phyloP scores from a whole-genome alignment of 2,329 filamentous ascomycete species.

The Neonectria coccinea region DNA sequence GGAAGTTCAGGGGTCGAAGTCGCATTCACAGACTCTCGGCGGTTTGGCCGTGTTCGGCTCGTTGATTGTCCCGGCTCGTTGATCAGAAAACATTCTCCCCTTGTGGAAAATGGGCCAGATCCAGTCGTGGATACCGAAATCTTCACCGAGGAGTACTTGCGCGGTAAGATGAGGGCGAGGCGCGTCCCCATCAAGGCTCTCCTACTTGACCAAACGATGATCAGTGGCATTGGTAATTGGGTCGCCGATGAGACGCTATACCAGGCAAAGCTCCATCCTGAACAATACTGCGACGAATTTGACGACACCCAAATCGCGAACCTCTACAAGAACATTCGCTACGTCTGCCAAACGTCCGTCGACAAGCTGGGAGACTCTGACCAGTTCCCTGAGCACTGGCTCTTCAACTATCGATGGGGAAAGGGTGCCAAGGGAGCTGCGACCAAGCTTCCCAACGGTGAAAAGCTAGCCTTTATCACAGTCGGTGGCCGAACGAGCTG shows the following conservation, averaged over 20 bases:
- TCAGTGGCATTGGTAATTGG: conserved; percentile 97
- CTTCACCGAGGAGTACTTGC: conserved; percentile 82
- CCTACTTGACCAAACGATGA: conserved; percentile 86
- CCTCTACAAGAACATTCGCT: conserved; percentile 78
- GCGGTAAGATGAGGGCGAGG: conserved; percentile 76
- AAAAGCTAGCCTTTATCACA: conserved; percentile 86
- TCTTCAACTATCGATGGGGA: conserved; percentile 89
- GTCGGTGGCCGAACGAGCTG: conserved; percentile 94
- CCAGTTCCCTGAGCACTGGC: conserved; percentile 87
- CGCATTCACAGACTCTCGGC: conserved; percentile 86
- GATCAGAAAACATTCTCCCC: conserved; percentile 80
- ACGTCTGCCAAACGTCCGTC: conserved; percentile 84
- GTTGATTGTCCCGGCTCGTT: conserved; percentile 82
- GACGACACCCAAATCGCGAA: conserved; percentile 75
- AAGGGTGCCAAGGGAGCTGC: conserved; percentile 83
- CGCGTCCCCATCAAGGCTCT: conserved; percentile 91
- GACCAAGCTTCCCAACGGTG: conserved; percentile 81
- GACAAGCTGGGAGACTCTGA: conserved; percentile 84
- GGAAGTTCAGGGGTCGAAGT: conserved; percentile 66
- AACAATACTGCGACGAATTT: conserved; percentile 91
- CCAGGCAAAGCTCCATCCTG: conserved; percentile 88
- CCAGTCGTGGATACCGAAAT: conserved; percentile 84
- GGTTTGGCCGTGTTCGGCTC: conserved; percentile 83
- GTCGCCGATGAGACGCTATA: conserved; percentile 95
- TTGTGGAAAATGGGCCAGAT: conserved; percentile 94